These are phyloP conservation scores for Saturnispora dispora DNA, from an alignment of 805 yeast genomes.

Conservation along the genomic window DNA sequence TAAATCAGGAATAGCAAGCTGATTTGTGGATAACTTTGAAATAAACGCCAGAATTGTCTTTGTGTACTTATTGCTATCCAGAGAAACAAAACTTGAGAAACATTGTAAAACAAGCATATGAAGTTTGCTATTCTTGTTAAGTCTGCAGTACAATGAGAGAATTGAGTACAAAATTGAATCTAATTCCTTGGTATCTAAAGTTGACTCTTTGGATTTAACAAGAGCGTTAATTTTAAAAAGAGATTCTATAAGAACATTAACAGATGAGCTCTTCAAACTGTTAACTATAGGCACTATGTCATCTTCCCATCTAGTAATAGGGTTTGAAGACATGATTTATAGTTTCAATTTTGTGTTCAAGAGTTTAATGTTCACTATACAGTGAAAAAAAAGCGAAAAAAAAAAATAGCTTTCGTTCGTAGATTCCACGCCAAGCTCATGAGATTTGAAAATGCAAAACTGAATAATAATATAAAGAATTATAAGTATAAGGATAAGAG, in stretches of 20 bases:
- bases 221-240: constrained; percentile 26
- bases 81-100: constrained; percentile 29
- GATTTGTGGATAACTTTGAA: constrained; percentile 23
- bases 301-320: constrained; percentile 9
- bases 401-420: not conserved
- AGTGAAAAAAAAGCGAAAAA: constrained; percentile 5
- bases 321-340: constrained; percentile 8
- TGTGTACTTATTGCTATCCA: constrained; percentile 22
- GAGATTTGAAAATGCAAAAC: not conserved
- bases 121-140: constrained; percentile 42
- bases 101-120: constrained; percentile 33
- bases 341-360: not conserved
- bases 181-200: constrained; percentile 18
- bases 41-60: constrained; percentile 33
- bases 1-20: constrained; percentile 47
- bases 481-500: not conserved
- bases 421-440: not conserved
- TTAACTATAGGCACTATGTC: constrained; percentile 15
- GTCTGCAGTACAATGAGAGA: constrained; percentile 38
- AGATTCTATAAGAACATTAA: constrained; percentile 29
- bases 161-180: constrained; percentile 28
- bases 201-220: constrained; percentile 17
- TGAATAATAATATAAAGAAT: not conserved
- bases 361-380: not conserved
- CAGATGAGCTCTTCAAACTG: constrained; percentile 27